These are phyloP conservation scores for Podila epigama DNA, from an alignment of 192 early-diverging fungal species.

Conservation along the genomic window DNA sequence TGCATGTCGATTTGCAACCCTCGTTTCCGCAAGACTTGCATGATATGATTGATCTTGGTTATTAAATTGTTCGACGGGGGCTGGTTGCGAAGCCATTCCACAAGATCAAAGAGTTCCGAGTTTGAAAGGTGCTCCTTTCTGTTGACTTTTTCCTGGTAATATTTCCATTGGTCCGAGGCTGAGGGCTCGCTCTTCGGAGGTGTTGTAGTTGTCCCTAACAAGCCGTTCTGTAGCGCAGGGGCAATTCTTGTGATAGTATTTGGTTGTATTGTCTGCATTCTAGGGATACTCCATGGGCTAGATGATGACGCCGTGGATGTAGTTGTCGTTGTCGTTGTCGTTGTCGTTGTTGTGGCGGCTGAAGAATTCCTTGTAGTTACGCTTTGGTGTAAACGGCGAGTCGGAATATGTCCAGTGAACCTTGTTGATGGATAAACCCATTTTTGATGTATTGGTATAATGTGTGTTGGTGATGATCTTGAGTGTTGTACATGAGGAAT, in stretches of 20 bases:
- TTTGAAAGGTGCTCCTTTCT: not conserved
- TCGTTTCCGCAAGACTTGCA: constrained; percentile 1
- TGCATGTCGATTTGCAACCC: not conserved
- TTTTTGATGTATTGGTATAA: not conserved
- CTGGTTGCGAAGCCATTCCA: constrained; percentile 24
- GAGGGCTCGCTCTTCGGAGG: constrained; percentile 1
- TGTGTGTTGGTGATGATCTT: not conserved
- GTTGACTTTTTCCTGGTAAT: constrained; percentile 29
- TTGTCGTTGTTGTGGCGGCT: too few species aligned
- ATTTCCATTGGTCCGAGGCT: constrained; percentile 18
- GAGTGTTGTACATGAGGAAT: not conserved
- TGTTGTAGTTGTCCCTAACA: too few species aligned
- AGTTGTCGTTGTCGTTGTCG: too few species aligned
- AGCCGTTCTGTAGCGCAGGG: too few species aligned
- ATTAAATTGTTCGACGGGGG: constrained; percentile 11
- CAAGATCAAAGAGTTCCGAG: constrained; percentile 18
- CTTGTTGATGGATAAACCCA: not conserved
- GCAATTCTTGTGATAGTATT: too few species aligned
- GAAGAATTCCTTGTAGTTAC: too few species aligned
- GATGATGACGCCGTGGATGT: too few species aligned
- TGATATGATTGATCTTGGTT: constrained; percentile 1
- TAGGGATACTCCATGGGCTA: too few species aligned
- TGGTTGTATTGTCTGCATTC: too few species aligned
- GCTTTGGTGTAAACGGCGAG: too few species aligned
- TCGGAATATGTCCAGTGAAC: too few species aligned